Percentiles rank a stretch among this genome's conserved stretches.
Evolutionary conservation across 148 eudicot species (phyloP).

Genomic region (Chenopodium suecicum): DNA sequence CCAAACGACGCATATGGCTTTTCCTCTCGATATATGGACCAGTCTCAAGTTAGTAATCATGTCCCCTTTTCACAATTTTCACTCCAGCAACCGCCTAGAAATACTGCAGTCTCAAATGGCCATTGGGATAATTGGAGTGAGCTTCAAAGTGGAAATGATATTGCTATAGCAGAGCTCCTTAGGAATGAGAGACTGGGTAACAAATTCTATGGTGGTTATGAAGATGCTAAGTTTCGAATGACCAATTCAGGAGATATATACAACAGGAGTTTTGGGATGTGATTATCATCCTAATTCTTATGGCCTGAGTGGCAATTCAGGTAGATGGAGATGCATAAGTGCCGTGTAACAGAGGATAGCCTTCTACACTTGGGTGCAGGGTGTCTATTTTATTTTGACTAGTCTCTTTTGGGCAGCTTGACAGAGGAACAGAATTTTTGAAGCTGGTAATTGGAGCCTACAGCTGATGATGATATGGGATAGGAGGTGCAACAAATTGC

Average conservation of each 20-base stretch:
- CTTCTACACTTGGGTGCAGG: neutral
- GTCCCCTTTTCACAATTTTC: slow-evolving; percentile 42
- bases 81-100: slow-evolving; percentile 53
- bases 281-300: slow-evolving; percentile 25
- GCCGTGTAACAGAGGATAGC: slow-evolving; percentile 19
- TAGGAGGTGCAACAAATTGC: slow-evolving; percentile 22
- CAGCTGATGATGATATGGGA: slow-evolving; percentile 20
- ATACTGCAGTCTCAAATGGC: slow-evolving; percentile 50
- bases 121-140: slow-evolving; percentile 72
- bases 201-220: slow-evolving; percentile 59
- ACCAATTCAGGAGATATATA: slow-evolving; percentile 63
- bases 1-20: slow-evolving; percentile 47
- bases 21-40: slow-evolving; percentile 63
- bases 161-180: slow-evolving; percentile 50
- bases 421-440: neutral
- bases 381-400: slow-evolving; percentile 1
- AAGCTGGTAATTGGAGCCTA: slow-evolving; percentile 7
- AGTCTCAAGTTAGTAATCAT: slow-evolving; percentile 35
- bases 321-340: slow-evolving; percentile 25
- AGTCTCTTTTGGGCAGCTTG: slow-evolving; percentile 21
- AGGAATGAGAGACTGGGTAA: slow-evolving; percentile 63
- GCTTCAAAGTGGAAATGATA: slow-evolving; percentile 40
- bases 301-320: slow-evolving; percentile 18
- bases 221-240: slow-evolving; percentile 65
- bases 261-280: slow-evolving; percentile 77